Conservation (phyloP, 169 alveolate species). For the Cryptosporidium ryanae region DNA sequence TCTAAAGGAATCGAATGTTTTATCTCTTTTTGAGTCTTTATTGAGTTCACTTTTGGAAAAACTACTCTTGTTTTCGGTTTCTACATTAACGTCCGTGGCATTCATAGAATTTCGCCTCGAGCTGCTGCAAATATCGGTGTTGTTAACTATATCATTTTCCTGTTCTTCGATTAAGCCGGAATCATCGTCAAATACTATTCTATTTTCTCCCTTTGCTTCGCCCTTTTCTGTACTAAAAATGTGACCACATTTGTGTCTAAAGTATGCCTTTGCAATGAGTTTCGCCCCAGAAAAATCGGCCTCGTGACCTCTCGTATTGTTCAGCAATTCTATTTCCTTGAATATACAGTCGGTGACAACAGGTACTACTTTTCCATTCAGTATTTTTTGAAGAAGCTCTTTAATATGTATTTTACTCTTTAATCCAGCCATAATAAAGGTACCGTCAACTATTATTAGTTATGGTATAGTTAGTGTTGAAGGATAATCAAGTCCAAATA, state of each 20-base stretch:
- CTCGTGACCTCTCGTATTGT: neutral
- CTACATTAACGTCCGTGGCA: neutral
- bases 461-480: neutral
- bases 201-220: neutral
- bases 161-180: neutral
- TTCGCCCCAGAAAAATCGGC: conserved; percentile 73
- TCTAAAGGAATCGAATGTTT: conserved; percentile 61
- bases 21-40: neutral
- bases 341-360: conserved; percentile 69
- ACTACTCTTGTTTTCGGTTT: neutral
- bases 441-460: conserved; percentile 75
- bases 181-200: neutral
- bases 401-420: conserved; percentile 72
- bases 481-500: neutral
- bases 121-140: neutral
- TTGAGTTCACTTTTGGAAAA: neutral
- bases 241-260: conserved; percentile 66
- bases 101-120: neutral
- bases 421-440: conserved; percentile 71
- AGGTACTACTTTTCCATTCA: conserved; percentile 72
- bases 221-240: conserved; percentile 20
- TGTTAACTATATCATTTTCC: neutral
- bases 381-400: conserved; percentile 71
- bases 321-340: conserved; percentile 46
- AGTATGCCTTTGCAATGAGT: conserved; percentile 51